phyloP scores from a whole-genome alignment of 2,329 filamentous ascomycete genomes.

The Cladobotryum mycophilum region DNA sequence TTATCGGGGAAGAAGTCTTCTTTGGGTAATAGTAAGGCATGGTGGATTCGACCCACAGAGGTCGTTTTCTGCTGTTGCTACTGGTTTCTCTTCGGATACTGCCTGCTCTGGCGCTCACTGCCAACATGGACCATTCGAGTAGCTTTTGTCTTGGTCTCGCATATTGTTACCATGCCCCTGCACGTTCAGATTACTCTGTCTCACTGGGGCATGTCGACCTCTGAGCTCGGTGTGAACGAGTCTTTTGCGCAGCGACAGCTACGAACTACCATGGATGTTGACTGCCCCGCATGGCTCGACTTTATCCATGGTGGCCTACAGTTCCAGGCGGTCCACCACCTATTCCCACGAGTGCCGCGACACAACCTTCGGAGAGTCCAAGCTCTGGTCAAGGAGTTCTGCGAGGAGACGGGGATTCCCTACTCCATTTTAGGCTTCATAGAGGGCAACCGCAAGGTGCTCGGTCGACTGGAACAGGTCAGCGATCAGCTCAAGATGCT shows the following conservation, averaged over 20 bases:
- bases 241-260: constrained; percentile 89
- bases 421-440: constrained; percentile 84
- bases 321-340: constrained; percentile 83
- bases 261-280: constrained; percentile 88
- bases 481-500: constrained; percentile 65
- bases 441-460: constrained; percentile 74
- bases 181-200: constrained; percentile 88
- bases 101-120: constrained; percentile 49
- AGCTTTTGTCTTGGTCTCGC: constrained; percentile 70
- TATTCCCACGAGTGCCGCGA: constrained; percentile 76
- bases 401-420: constrained; percentile 72
- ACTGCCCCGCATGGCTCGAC: constrained; percentile 81
- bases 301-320: constrained; percentile 85
- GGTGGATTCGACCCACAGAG: constrained; percentile 40
- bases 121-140: constrained; percentile 53
- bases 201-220: constrained; percentile 90
- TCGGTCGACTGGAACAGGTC: constrained; percentile 70
- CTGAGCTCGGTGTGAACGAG: constrained; percentile 75
- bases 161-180: constrained; percentile 72
- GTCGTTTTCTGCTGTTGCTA: constrained; percentile 55
- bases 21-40: constrained; percentile 68
- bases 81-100: constrained; percentile 82
- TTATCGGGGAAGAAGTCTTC: constrained; percentile 57
- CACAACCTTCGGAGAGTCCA: constrained; percentile 76
- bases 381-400: constrained; percentile 73